Percentiles rank a stretch among this genome's conserved stretches.
Evolutionary conservation across 179 eudicot genomes (phyloP).

Genomic region (Patellifolia procumbens): DNA sequence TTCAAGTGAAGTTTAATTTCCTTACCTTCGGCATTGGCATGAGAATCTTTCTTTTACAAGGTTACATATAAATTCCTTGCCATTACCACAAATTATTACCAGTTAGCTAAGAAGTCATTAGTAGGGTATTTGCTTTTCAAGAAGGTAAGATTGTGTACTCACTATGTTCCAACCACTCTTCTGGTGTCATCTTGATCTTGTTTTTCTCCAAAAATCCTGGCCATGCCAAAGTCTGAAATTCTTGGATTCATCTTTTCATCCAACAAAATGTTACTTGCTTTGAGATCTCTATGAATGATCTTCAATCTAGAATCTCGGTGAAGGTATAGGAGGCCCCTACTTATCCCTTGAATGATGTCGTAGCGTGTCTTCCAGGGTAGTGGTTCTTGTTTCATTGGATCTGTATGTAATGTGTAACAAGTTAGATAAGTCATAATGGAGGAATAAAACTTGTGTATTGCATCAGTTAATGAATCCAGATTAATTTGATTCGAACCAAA

Average conservation of each 20-base stretch:
- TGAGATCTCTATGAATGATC: slow-evolving; percentile 18
- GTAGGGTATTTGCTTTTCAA: too few relatives aligned
- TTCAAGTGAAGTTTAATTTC: too few relatives aligned
- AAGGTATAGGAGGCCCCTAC: slow-evolving; percentile 10
- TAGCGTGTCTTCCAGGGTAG: slow-evolving; percentile 13
- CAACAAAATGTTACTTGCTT: slow-evolving; percentile 13
- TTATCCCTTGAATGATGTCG: slow-evolving; percentile 7
- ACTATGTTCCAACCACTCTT: slow-evolving; percentile 15
- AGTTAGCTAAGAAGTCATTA: too few relatives aligned
- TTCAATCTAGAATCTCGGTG: slow-evolving; percentile 17
- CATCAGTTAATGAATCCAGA: not conserved
- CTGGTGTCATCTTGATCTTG: slow-evolving; percentile 18
- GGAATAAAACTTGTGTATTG: not conserved
- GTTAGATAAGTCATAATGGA: not conserved
- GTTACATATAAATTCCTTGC: too few relatives aligned
- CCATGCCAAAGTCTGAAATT: slow-evolving; percentile 18
- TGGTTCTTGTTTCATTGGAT: not conserved
- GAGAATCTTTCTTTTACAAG: too few relatives aligned
- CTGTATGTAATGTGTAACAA: not conserved
- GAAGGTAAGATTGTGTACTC: not conserved
- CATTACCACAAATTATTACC: too few relatives aligned
- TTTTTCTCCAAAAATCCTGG: slow-evolving; percentile 11
- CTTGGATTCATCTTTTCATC: slow-evolving; percentile 1
- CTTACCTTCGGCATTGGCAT: too few relatives aligned
- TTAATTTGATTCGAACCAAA: not conserved